A percentile compares a stretch with the other conserved stretches of the same genome.
Evolutionary conservation across 257 asterid genomes (phyloP).

Genomic region (Perilla frutescens): DNA sequence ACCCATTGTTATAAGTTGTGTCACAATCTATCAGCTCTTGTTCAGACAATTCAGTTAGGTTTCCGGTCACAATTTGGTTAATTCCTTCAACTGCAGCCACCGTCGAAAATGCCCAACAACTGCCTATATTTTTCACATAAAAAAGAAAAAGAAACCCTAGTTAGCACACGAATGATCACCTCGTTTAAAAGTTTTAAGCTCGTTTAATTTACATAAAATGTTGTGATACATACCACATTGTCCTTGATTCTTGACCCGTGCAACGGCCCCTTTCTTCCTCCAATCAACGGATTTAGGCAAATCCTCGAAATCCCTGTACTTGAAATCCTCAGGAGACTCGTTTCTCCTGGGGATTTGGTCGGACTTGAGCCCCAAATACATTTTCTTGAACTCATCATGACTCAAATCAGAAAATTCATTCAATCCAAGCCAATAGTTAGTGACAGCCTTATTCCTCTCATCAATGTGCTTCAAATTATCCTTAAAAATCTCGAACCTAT

Average conservation of each 20-base stretch:
- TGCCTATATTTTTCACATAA: slow-evolving; percentile 36
- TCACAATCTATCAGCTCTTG: slow-evolving; percentile 77
- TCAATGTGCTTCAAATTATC: slow-evolving; percentile 68
- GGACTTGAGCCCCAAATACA: slow-evolving; percentile 58
- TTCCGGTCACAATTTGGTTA: slow-evolving; percentile 49
- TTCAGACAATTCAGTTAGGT: slow-evolving; percentile 62
- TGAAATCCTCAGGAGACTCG: slow-evolving; percentile 38
- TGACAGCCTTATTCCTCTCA: slow-evolving; percentile 59
- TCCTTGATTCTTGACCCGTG: slow-evolving; percentile 72
- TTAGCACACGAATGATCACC: too few relatives aligned
- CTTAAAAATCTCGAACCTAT: slow-evolving; percentile 70
- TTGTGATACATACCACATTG: slow-evolving; percentile 50
- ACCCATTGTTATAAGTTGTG: slow-evolving; percentile 62
- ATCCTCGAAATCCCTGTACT: slow-evolving; percentile 49
- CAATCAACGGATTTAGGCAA: slow-evolving; percentile 69
- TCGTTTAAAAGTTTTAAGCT: too few relatives aligned
- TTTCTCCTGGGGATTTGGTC: slow-evolving; percentile 36
- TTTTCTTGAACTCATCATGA: slow-evolving; percentile 67
- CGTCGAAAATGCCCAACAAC: slow-evolving; percentile 65
- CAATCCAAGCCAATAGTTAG: slow-evolving; percentile 69
- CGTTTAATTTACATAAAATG: not conserved
- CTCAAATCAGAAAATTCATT: slow-evolving; percentile 71
- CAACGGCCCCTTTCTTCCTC: slow-evolving; percentile 72
- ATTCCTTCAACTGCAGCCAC: slow-evolving; percentile 64
- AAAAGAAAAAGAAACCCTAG: not conserved